Evolutionary conservation across 140 eudicot species (phyloP).

Genomic region (Cichorium intybus): DNA sequence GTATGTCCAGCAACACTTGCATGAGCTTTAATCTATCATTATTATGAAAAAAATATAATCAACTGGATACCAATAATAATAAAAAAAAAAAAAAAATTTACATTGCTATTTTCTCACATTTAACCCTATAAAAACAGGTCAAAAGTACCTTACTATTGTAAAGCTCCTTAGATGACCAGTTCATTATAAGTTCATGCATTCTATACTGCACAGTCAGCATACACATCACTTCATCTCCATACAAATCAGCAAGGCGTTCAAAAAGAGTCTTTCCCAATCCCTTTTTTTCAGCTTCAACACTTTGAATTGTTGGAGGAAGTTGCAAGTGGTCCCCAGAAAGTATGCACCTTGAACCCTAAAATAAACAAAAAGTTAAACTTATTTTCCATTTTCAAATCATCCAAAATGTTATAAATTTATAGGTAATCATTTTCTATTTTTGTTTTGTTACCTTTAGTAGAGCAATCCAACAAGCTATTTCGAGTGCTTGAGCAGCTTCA

Average conservation of each 20-base stretch:
- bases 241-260: conserved; percentile 84
- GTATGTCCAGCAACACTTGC: conserved; percentile 90
- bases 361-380: background rate
- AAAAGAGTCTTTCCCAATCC: conserved; percentile 92
- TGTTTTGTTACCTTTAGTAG: conserved; percentile 60
- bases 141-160: conserved; percentile 76
- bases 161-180: conserved; percentile 93
- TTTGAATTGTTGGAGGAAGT: conserved; percentile 98
- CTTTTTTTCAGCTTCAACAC: conserved; percentile 91
- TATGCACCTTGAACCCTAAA: conserved; percentile 86
- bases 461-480: conserved; percentile 98
- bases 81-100: background rate
- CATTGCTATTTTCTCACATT: too few relatives aligned
- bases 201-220: conserved; percentile 99
- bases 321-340: conserved; percentile 97
- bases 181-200: conserved; percentile 93
- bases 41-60: background rate
- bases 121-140: background rate
- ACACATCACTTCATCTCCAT: conserved; percentile 78
- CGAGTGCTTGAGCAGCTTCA: conserved; percentile 99
- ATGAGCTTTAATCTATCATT: conserved; percentile 79
- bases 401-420: background rate
- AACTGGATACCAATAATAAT: background rate
- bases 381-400: background rate
- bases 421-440: too few relatives aligned